Evolutionary conservation across 2,329 filamentous ascomycete genomes (phyloP).

Genomic region (Colletotrichum orbiculare): DNA sequence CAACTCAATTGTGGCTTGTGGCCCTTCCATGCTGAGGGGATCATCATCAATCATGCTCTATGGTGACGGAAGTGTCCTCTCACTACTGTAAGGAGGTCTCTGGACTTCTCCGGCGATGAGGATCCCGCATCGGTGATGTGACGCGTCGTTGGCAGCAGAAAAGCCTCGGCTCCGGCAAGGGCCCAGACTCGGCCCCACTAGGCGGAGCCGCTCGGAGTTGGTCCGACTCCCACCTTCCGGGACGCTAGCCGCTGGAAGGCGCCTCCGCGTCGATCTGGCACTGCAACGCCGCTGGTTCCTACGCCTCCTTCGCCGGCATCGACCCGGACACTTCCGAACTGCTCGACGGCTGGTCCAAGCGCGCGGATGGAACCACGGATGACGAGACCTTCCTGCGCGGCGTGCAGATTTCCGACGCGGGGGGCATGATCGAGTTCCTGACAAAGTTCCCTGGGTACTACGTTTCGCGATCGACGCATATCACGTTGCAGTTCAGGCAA

Average conservation of each 20-base stretch:
- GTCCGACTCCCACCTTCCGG: constrained; percentile 16
- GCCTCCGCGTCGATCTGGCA: constrained; percentile 24
- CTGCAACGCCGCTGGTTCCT: constrained; percentile 25
- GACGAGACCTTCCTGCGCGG: constrained; percentile 49
- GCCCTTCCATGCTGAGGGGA: too few relatives aligned
- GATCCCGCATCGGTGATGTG: constrained; percentile 8
- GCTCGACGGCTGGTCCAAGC: constrained; percentile 8
- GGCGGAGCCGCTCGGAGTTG: constrained; percentile 15
- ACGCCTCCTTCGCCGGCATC: constrained; percentile 11
- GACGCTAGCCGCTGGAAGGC: constrained; percentile 2
- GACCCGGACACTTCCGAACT: neutral
- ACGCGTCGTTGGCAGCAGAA: neutral
- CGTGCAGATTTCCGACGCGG: constrained; percentile 51
- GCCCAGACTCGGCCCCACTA: neutral
- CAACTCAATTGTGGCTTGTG: too few relatives aligned
- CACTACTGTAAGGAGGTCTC: neutral
- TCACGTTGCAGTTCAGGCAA: constrained; percentile 56
- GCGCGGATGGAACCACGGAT: constrained; percentile 31
- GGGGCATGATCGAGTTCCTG: constrained; percentile 57
- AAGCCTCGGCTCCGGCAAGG: constrained; percentile 8
- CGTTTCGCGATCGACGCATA: constrained; percentile 56
- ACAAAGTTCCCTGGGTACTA: constrained; percentile 58
- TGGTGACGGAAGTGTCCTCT: neutral
- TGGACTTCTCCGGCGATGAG: neutral
- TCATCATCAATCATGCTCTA: too few relatives aligned